Base-by-base conservation (phyloP, 495 filamentous ascomycete species). In the Trichoderma erinaceum region DNA sequence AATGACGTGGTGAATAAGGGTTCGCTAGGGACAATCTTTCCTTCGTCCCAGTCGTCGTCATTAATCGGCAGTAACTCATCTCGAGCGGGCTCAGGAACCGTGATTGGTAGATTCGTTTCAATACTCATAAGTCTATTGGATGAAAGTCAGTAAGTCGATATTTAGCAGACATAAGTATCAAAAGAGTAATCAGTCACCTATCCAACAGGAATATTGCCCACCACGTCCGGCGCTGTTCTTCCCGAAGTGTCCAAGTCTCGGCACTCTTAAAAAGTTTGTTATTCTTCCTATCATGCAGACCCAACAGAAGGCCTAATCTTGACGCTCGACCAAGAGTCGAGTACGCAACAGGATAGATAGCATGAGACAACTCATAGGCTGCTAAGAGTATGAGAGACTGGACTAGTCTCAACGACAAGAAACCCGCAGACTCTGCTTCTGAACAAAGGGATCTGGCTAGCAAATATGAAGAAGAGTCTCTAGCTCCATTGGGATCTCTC, bases 161-260 rank as follows among this genome's bases (percentile, higher is more conserved):
- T 18, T 18, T 18, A 3, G 56, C n/a, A 4, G 27, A 35, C 10
- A 32, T 0, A 32, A 3, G 56, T 1, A n/a, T 27, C 13, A 15
- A 29, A 32, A 61, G 2, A 25, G 4, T 7, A 8, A 11, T 15
- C 23, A n/a, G n/a, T 11, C 29, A 61, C 56, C 56, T 61, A 25
- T 61, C 56, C 15, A 61, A 25, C 56, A 61, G 16, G 10, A 32
- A 61, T 29, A 61, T 61, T 15, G 25, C 56, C 56, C 56, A 61
- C 56, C 56, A 61, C 16, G 56, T 61, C 12, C 56, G 23, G 56
- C 56, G 56, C 25, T 61, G 56, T 21, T 61, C 56, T 35, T 61
- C 56, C 11, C 56, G 56, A 29, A 61, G 23, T 5, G 56, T 61
- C 56, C 56, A 61, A 4, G 56, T 61, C 25, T 61, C 56, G 2